Conservation (phyloP, 495 filamentous ascomycete species). For the Podospora pseudopauciseta region DNA sequence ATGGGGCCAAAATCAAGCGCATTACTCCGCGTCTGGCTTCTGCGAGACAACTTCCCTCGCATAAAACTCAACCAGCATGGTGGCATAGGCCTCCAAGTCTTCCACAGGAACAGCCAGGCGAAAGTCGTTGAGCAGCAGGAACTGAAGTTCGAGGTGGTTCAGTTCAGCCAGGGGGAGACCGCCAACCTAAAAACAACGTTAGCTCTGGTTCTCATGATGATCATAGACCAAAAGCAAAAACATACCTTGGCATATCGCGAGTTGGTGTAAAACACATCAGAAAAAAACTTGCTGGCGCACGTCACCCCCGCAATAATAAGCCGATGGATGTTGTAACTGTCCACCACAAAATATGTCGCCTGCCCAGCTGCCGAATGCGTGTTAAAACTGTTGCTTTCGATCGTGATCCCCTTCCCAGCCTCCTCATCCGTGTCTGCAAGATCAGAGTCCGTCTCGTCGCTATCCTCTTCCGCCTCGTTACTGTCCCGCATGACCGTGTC, state of each 20-base stretch:
- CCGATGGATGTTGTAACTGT: conserved; percentile 98
- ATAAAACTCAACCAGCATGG: conserved; percentile 98
- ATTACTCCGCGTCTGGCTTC: conserved; percentile 10
- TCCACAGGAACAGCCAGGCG: conserved; percentile 90
- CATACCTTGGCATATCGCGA: conserved; percentile 97
- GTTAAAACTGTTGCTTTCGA: conserved; percentile 36
- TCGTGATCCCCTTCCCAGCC: conserved; percentile 26
- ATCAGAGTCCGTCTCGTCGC: conserved; percentile 36
- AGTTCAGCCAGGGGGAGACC: conserved; percentile 93
- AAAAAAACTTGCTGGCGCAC: conserved; percentile 99
- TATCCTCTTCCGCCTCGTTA: conserved; percentile 20
- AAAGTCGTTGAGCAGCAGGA: conserved; percentile 95
- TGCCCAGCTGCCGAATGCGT: conserved; percentile 23
- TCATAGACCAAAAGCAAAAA: conserved; percentile 1
- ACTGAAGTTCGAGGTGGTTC: conserved; percentile 96
- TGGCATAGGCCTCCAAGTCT: conserved; percentile 95
- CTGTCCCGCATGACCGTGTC: conserved; percentile 39
- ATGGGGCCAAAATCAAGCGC: background rate
- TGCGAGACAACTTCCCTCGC: conserved; percentile 81
- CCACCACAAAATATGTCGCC: conserved; percentile 83
- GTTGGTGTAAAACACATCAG: conserved; percentile 99
- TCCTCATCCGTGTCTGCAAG: conserved; percentile 40
- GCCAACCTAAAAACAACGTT: conserved; percentile 65
- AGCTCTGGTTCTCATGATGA: background rate
- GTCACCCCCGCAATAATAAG: conserved; percentile 97